These are phyloP conservation scores for Starmera quercuum DNA, from an alignment of 805 yeast species.

Conservation along the genomic window DNA sequence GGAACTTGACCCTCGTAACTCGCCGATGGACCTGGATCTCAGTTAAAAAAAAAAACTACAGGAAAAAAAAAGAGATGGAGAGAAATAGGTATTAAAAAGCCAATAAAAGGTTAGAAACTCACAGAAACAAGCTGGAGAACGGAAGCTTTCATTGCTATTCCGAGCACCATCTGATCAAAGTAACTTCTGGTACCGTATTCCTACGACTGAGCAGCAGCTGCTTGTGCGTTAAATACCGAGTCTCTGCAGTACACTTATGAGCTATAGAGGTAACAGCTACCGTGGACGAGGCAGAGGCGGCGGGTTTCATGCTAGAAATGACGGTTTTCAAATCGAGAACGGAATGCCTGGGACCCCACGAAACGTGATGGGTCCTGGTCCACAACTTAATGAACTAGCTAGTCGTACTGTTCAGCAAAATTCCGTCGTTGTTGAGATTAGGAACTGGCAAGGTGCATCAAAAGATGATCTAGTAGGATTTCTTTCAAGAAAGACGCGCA, in stretches of 20 bases:
- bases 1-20: too few species aligned
- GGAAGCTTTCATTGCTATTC: too few species aligned
- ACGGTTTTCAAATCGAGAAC: slow-evolving; percentile 1
- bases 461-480: slow-evolving; percentile 62
- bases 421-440: slow-evolving; percentile 48
- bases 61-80: neutral
- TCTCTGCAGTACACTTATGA: neutral
- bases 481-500: slow-evolving; percentile 56
- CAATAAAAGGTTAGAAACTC: neutral
- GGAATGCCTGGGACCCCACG: neutral
- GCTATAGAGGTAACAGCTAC: slow-evolving; percentile 1
- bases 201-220: too few species aligned
- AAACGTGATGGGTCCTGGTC: slow-evolving; percentile 1
- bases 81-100: neutral
- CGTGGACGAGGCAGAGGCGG: neutral
- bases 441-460: slow-evolving; percentile 79
- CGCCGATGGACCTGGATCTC: too few species aligned
- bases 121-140: too few species aligned
- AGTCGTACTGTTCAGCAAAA: slow-evolving; percentile 23
- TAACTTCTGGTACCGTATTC: too few species aligned
- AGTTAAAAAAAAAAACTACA: neutral
- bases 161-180: too few species aligned
- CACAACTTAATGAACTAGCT: slow-evolving; percentile 13
- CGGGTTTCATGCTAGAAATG: neutral
- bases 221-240: neutral